Percentiles rank a stretch among this genome's conserved stretches.
These are phyloP conservation scores for Spiraea crenata DNA, from an alignment of 331 rosid species.

Conservation along the genomic window DNA sequence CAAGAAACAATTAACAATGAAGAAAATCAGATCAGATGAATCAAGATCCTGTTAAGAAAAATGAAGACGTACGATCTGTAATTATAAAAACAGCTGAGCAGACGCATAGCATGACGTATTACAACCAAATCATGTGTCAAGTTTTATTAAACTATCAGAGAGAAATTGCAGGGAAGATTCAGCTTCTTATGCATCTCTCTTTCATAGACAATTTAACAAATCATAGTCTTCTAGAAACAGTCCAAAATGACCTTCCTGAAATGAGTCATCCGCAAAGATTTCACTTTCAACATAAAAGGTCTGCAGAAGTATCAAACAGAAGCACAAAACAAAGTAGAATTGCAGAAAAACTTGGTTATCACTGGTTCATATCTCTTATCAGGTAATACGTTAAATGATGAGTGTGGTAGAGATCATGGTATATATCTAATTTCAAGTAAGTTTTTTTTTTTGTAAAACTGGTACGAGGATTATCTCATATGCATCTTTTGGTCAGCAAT, in stretches of 20 bases:
- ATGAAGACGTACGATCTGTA: too few species aligned
- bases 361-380: too few species aligned
- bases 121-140: neutral
- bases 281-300: neutral
- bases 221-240: neutral
- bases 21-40: neutral
- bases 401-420: too few species aligned
- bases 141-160: neutral
- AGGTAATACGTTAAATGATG: too few species aligned
- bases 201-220: neutral
- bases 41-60: neutral
- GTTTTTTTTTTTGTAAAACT: too few species aligned
- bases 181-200: too few species aligned
- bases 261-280: neutral
- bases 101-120: too few species aligned
- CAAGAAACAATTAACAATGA: neutral
- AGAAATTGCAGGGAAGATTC: neutral
- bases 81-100: too few species aligned
- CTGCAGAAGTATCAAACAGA: neutral
- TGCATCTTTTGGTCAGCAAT: constrained; percentile 1
- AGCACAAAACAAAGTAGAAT: neutral
- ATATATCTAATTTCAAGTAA: too few species aligned
- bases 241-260: neutral
- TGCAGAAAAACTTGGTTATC: too few species aligned
- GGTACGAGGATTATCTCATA: neutral